A percentile compares a stretch with the other conserved stretches of the same genome.
These are phyloP conservation scores for Agrostemma githago DNA, from an alignment of 148 eudicot genomes.

Conservation along the genomic window DNA sequence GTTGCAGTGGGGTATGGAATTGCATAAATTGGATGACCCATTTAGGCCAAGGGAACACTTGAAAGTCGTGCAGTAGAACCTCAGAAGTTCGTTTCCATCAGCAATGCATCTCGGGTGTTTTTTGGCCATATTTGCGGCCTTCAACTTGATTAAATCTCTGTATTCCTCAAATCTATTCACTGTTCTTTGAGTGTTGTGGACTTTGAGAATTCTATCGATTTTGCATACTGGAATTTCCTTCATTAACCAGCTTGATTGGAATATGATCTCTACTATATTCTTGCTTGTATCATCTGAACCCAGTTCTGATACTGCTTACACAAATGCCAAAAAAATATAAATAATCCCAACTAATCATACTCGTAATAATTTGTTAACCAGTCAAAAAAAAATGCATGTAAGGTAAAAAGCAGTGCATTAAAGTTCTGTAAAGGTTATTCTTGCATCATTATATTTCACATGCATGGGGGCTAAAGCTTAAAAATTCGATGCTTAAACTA, in stretches of 20 bases:
- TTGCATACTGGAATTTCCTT: constrained; percentile 77
- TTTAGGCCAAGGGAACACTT: constrained; percentile 73
- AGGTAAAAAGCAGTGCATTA: background rate
- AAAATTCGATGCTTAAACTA: constrained; percentile 27
- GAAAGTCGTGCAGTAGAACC: constrained; percentile 79
- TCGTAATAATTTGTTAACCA: background rate
- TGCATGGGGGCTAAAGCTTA: background rate
- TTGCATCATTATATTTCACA: constrained; percentile 12
- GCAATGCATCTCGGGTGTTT: constrained; percentile 83
- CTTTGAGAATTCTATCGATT: constrained; percentile 82
- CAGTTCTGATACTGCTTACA: constrained; percentile 62
- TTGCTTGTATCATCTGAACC: constrained; percentile 94
- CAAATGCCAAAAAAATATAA: background rate
- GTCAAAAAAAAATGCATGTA: constrained; percentile 13
- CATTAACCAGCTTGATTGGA: constrained; percentile 95
- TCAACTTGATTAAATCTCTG: constrained; percentile 66
- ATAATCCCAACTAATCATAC: no score
- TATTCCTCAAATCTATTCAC: constrained; percentile 74
- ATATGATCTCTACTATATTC: constrained; percentile 98
- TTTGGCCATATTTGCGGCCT: constrained; percentile 53
- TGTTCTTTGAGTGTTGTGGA: constrained; percentile 76
- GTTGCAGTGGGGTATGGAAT: constrained; percentile 58
- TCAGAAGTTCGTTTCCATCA: constrained; percentile 87
- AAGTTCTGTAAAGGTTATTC: constrained; percentile 10
- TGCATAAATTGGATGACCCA: constrained; percentile 76